These are phyloP conservation scores for Posidonia oceanica DNA, from an alignment of 116 monocot species.

Conservation along the genomic window DNA sequence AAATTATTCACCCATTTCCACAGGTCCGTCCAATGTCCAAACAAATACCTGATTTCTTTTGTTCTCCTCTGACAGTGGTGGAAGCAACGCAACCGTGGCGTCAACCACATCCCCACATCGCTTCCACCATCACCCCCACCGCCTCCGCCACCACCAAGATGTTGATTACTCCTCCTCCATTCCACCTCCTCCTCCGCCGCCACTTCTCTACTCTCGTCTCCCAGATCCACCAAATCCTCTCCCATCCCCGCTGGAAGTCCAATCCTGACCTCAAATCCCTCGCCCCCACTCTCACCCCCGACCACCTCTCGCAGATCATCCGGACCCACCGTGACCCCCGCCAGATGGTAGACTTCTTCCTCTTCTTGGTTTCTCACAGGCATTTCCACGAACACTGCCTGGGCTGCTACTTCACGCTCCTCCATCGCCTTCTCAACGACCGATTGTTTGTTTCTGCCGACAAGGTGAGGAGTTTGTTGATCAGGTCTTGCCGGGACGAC, in stretches of 20 bases:
- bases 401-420: slow-evolving; percentile 19
- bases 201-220: slow-evolving; percentile 7
- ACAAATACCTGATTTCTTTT: too few species aligned
- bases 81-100: too few species aligned
- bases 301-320: slow-evolving; percentile 29
- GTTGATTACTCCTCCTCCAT: neutral
- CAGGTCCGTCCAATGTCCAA: too few species aligned
- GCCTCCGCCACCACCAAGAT: neutral
- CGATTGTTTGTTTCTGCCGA: slow-evolving; percentile 22
- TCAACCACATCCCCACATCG: too few species aligned
- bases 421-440: slow-evolving; percentile 32
- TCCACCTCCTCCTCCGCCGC: slow-evolving; percentile 1
- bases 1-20: too few species aligned
- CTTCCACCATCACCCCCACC: neutral
- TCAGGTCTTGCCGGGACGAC: slow-evolving; percentile 24
- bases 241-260: slow-evolving; percentile 32
- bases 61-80: too few species aligned
- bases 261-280: slow-evolving; percentile 32
- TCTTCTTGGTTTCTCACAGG: slow-evolving; percentile 29
- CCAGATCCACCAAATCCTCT: slow-evolving; percentile 20
- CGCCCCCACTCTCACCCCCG: slow-evolving; percentile 18
- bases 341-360: slow-evolving; percentile 27
- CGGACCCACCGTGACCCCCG: slow-evolving; percentile 16
- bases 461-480: slow-evolving; percentile 22
- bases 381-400: slow-evolving; percentile 39